Base-by-base conservation (phyloP, 2,329 filamentous ascomycete species). In the Emericellopsis cladophorae region DNA sequence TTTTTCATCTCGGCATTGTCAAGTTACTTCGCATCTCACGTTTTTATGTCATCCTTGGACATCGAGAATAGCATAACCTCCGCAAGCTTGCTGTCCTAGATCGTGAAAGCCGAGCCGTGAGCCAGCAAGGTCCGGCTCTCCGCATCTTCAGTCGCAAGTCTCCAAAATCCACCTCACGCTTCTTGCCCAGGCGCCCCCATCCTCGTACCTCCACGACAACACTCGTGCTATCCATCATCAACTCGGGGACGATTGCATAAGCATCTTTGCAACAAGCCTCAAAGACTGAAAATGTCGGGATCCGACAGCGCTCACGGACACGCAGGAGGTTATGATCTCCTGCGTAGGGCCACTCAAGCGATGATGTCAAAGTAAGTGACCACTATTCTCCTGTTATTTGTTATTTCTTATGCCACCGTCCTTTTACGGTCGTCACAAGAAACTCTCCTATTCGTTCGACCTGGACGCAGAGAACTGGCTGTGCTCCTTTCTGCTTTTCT, bases 281-380 rank as follows among this genome's bases (percentile, higher is more conserved):
- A 29, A 9, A 12, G 26, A 29, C 9, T 48, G 47, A 51, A 47
- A 52, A 76, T 76, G 72, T 64, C 70, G 52, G 66, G 66, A 60
- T 60, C 65, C 45, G 68, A 72, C 54, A 58, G 55, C 49, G 53
- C 54, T 42, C 55, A 56, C 46, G 54, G 58, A 43, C 61, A 60
- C 51, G 53, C 54, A 29, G 65, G 67, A 52, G 64, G 68, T 48
- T 74, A 70, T 50, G 74, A 79, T 57, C 62, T 79, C 49, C 57
- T 79, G 47, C 65, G 70, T 53, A 66, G 73, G 55, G 74, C 74
- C 46, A 79, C 74, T n/a, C 72, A 77, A 52, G 70, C 69, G 49
- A 72, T 78, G 68, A 74, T 79, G 70, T 76, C 72, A 60, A 77
- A 64, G 72, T 76, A 68, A 56, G 72, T 68, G 43, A 39, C 37